Percentiles rank a stretch among this genome's conserved stretches.
phyloP scores from a whole-genome alignment of 805 yeast genomes.

The Cyberlindnera mrakii region DNA sequence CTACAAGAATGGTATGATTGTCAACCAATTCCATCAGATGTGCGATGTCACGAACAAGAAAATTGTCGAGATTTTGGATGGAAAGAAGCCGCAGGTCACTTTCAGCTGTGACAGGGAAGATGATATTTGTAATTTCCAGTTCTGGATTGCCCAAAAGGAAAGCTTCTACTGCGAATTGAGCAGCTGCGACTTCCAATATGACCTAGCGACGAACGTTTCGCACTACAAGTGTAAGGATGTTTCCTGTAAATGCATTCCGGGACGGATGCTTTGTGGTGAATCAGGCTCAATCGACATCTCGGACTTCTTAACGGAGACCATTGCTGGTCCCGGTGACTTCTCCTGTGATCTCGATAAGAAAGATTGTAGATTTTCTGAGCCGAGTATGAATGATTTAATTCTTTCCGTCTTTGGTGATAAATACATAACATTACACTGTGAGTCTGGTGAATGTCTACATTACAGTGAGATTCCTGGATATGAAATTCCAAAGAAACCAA shows the following conservation, averaged over 20 bases:
- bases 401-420: slow-evolving; percentile 93
- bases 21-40: slow-evolving; percentile 78
- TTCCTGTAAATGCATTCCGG: slow-evolving; percentile 88
- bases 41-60: slow-evolving; percentile 92
- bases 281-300: slow-evolving; percentile 91
- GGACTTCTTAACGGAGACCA: slow-evolving; percentile 85
- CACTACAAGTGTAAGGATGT: slow-evolving; percentile 73
- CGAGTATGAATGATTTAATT: slow-evolving; percentile 91
- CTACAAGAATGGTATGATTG: slow-evolving; percentile 77
- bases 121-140: slow-evolving; percentile 77
- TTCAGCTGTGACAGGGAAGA: slow-evolving; percentile 75
- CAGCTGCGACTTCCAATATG: slow-evolving; percentile 66
- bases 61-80: slow-evolving; percentile 72
- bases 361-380: slow-evolving; percentile 81
- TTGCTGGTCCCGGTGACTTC: slow-evolving; percentile 90
- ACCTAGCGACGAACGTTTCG: slow-evolving; percentile 56
- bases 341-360: slow-evolving; percentile 61
- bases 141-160: slow-evolving; percentile 90
- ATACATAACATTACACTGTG: slow-evolving; percentile 72
- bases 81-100: slow-evolving; percentile 85
- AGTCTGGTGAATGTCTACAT: slow-evolving; percentile 88
- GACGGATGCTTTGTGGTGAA: slow-evolving; percentile 88
- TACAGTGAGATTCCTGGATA: slow-evolving; percentile 92
- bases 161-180: slow-evolving; percentile 84
- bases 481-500: slow-evolving; percentile 48